Evolutionary conservation across 495 filamentous ascomycete genomes (phyloP), one percentile per base, ranked within the genome.

Genomic region (Tuber indicum): DNA sequence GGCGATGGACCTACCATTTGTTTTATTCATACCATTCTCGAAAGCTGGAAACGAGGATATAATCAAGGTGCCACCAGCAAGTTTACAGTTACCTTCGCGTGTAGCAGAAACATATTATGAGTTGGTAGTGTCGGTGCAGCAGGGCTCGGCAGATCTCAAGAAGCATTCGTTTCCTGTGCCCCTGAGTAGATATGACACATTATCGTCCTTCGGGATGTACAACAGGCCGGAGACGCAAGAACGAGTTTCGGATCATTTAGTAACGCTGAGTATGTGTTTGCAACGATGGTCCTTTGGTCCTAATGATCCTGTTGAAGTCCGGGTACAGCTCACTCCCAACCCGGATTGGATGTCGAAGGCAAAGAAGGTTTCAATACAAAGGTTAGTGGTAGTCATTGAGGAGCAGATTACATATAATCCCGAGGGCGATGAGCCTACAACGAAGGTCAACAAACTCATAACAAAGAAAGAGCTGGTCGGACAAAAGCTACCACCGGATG

Each of bases 141-240:
- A 99, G 84, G 93, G 94, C 10, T 90, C 89, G 71, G 88, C 90
- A 75, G 90, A 94, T 47, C 92, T 98, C 84, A 92, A 91, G 82
- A 97, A 96, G 86, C 96, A 94, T 82, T 85, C 91, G 10, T 97
- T 97, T 78, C 94, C 96, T 1, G 92, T 98, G 1, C 96, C 96
- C 19, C 90, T 99, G 78, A 88, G 91, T 78, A 89, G 96, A 79
- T 99, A 98, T 85, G 96, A 99, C 84, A 99, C 94, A 5, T 87
- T 99, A 44, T 98, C 94, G 39, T 98, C 96, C 45, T 99, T 98
- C 85, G 96, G 96, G 84, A 99, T 99, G 96, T 99, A 98, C 86
- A 98, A 98, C 85, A 91, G 94, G 43, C 96, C 94, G 16, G 96
- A 98, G 84, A 91, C 90, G 73, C 92, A 92, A 72, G 92, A 97